Percentiles rank a stretch among this genome's conserved stretches.
These are phyloP conservation scores for Zygosaccharomyces sapae DNA, from an alignment of 1,139 yeast species.

Conservation along the genomic window DNA sequence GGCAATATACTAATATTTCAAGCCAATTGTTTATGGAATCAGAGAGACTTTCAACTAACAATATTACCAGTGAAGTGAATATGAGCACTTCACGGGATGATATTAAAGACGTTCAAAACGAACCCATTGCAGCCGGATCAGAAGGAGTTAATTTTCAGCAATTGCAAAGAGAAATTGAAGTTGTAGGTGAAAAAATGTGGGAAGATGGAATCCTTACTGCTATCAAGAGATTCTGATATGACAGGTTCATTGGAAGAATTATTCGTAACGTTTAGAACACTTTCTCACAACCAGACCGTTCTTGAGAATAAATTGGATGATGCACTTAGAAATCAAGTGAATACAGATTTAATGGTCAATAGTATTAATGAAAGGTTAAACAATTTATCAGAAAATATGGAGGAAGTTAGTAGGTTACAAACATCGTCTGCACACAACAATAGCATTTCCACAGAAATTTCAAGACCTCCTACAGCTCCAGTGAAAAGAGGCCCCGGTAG, in stretches of 20 bases:
- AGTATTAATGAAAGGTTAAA: constrained; percentile 26
- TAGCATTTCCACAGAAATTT: constrained; percentile 1
- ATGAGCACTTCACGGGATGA: background rate
- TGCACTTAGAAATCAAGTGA: constrained; percentile 35
- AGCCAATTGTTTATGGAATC: background rate
- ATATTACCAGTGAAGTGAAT: background rate
- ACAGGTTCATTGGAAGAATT: constrained; percentile 17
- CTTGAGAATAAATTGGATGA: constrained; percentile 36
- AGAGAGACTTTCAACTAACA: background rate
- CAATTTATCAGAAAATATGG: constrained; percentile 11
- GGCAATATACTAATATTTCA: background rate
- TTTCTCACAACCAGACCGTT: constrained; percentile 34
- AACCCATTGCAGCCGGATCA: background rate
- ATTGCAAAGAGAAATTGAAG: constrained; percentile 6
- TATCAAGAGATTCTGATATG: constrained; percentile 15
- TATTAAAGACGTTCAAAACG: background rate
- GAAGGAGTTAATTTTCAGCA: background rate
- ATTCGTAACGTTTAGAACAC: constrained; percentile 26
- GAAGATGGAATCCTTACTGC: constrained; percentile 14
- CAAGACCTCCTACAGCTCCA: constrained; percentile 12
- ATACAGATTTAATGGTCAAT: constrained; percentile 36
- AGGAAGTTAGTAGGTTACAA: background rate
- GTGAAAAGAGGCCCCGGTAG: constrained; percentile 35
- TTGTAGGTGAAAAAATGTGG: constrained; percentile 13
- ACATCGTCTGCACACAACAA: constrained; percentile 3